A percentile compares a stretch with the other conserved stretches of the same genome.
phyloP scores from a whole-genome alignment of 2,329 filamentous ascomycete species.

The Colletotrichum sojae region DNA sequence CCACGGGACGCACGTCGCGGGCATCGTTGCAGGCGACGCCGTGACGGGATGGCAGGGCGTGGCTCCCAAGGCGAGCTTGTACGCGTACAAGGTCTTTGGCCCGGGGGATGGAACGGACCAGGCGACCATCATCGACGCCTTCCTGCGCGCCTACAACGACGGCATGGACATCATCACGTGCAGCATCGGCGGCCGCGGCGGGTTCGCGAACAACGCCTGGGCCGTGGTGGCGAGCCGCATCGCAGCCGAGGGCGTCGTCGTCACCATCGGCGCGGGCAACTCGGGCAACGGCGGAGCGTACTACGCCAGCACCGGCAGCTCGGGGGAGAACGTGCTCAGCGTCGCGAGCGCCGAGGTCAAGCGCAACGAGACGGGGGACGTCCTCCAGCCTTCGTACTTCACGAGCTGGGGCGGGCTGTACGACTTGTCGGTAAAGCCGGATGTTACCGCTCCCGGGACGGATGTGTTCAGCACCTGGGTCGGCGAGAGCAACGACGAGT shows the following conservation, averaged over 20 bases:
- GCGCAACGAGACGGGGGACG: constrained; percentile 1
- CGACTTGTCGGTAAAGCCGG: constrained; percentile 56
- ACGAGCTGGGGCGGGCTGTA: constrained; percentile 54
- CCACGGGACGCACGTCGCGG: constrained; percentile 51
- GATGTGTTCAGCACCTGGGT: constrained; percentile 56
- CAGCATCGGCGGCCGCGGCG: constrained; percentile 43
- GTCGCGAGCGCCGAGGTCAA: constrained; percentile 55
- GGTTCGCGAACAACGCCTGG: constrained; percentile 52
- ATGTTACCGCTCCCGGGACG: constrained; percentile 59
- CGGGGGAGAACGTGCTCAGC: constrained; percentile 54
- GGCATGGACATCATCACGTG: constrained; percentile 49
- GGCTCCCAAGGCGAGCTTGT: constrained; percentile 44
- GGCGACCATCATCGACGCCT: constrained; percentile 41
- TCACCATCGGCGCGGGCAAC: constrained; percentile 59
- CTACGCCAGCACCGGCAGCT: constrained; percentile 54
- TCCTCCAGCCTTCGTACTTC: constrained; percentile 50
- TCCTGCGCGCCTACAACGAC: constrained; percentile 47
- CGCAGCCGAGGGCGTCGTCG: constrained; percentile 58
- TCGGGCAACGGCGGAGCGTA: constrained; percentile 56
- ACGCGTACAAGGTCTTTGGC: constrained; percentile 46
- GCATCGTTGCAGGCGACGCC: constrained; percentile 48
- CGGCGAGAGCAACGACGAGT: constrained; percentile 45
- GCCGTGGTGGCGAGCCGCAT: constrained; percentile 56
- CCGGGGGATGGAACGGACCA: constrained; percentile 32
- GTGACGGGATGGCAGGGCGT: constrained; percentile 43